Evolutionary conservation across 23 red algal genomes (phyloP).

Genomic region (Gracilaria vermiculophylla): DNA sequence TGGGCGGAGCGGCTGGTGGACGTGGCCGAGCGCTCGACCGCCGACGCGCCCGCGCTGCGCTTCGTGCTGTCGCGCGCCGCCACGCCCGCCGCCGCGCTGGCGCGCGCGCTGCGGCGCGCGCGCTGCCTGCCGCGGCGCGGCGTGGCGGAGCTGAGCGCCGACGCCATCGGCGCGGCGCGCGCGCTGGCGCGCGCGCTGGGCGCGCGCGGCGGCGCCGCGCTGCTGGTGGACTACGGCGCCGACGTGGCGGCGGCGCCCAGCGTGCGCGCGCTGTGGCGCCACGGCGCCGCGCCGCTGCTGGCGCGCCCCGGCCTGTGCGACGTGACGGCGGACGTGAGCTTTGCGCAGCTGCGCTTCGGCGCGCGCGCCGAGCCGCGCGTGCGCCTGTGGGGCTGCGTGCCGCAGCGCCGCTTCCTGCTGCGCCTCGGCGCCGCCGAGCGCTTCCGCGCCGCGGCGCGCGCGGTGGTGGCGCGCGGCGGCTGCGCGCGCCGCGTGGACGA

Average conservation of each 20-base stretch:
- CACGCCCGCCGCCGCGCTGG: slow-evolving; percentile 67
- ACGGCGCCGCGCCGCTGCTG: slow-evolving; percentile 57
- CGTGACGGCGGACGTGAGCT: slow-evolving; percentile 94
- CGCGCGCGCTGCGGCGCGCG: not conserved
- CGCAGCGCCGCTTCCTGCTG: slow-evolving; percentile 76
- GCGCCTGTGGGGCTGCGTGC: slow-evolving; percentile 32
- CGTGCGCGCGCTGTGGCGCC: slow-evolving; percentile 74
- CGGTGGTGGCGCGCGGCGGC: not conserved
- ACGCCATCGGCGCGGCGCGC: slow-evolving; percentile 18
- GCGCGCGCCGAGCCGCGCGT: slow-evolving; percentile 24
- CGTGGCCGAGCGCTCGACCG: not conserved
- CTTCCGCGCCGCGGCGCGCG: slow-evolving; percentile 30
- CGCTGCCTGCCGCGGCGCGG: not conserved
- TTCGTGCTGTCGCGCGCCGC: slow-evolving; percentile 52
- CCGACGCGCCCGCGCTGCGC: slow-evolving; percentile 42
- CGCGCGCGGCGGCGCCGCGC: slow-evolving; percentile 49
- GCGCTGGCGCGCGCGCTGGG: slow-evolving; percentile 2
- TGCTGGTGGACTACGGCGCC: slow-evolving; percentile 88
- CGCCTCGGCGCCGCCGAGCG: slow-evolving; percentile 67
- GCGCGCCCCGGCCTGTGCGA: slow-evolving; percentile 72
- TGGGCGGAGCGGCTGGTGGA: slow-evolving; percentile 87
- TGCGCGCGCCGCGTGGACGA: slow-evolving; percentile 12
- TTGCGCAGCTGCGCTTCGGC: slow-evolving; percentile 49
- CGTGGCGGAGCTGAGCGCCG: slow-evolving; percentile 35
- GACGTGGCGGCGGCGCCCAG: slow-evolving; percentile 6